Conservation (phyloP, 768 basidiomycete species). For the Paxillus involutus region DNA sequence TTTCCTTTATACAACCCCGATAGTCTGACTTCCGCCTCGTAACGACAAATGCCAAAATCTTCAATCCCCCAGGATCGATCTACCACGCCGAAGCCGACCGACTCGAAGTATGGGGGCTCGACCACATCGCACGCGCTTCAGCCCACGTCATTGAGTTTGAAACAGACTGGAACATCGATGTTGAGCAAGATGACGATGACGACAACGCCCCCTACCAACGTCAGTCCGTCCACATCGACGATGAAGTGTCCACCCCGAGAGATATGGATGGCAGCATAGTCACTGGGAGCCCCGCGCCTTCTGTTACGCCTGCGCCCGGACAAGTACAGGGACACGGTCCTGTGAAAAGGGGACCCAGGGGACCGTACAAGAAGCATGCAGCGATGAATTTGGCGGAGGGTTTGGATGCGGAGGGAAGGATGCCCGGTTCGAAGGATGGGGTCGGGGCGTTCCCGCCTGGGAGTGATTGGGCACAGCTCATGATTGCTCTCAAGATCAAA, state of each 20-base stretch:
- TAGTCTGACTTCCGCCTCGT: constrained; percentile 75
- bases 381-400: constrained; percentile 42
- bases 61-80: constrained; percentile 74
- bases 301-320: constrained; percentile 37
- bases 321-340: constrained; percentile 12
- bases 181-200: constrained; percentile 59
- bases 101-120: constrained; percentile 68
- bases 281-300: constrained; percentile 48
- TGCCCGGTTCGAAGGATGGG: constrained; percentile 78
- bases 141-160: constrained; percentile 79
- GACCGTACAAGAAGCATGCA: constrained; percentile 52
- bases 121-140: constrained; percentile 71
- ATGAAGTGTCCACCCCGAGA: constrained; percentile 41
- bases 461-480: constrained; percentile 69
- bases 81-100: constrained; percentile 74
- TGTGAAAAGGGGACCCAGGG: constrained; percentile 46
- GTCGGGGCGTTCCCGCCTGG: constrained; percentile 69
- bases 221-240: constrained; percentile 33
- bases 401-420: constrained; percentile 67
- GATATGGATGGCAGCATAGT: constrained; percentile 44
- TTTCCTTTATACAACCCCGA: background rate
- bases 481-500: constrained; percentile 75
- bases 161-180: constrained; percentile 81
- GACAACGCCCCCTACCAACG: constrained; percentile 12
- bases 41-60: constrained; percentile 69